Percentiles rank a stretch among this genome's conserved stretches.
Evolutionary conservation across 164 flowering plant species (phyloP).

Genomic region (Stephania japonica): DNA sequence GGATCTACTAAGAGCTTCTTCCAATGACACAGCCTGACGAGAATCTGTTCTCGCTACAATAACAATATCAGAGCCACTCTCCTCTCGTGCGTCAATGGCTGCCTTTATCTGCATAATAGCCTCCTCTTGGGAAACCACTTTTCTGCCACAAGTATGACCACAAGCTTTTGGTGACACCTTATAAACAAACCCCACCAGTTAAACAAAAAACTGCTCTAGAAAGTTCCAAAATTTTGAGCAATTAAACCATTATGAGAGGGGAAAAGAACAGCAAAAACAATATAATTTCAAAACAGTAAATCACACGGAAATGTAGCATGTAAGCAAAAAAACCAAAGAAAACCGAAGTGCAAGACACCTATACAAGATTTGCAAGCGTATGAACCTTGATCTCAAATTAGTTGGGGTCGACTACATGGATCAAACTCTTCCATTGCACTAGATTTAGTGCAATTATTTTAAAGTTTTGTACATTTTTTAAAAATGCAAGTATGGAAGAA

Average conservation of each 20-base stretch:
- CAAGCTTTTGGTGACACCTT: conserved; percentile 97
- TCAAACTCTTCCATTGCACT: too few relatives aligned
- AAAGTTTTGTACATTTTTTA: too few relatives aligned
- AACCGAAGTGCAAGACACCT: too few relatives aligned
- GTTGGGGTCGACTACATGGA: too few relatives aligned
- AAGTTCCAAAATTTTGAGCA: background rate
- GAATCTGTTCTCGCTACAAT: conserved; percentile 94
- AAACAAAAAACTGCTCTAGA: conserved; percentile 6
- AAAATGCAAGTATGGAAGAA: too few relatives aligned
- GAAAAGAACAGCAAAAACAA: background rate
- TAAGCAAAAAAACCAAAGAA: background rate
- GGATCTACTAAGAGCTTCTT: conserved; percentile 78
- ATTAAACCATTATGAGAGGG: background rate
- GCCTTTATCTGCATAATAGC: conserved; percentile 90
- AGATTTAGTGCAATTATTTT: too few relatives aligned
- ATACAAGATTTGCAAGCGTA: too few relatives aligned
- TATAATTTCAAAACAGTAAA: background rate
- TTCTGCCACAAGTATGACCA: conserved; percentile 87
- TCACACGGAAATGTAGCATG: background rate
- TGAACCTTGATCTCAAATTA: too few relatives aligned
- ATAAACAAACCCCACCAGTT: conserved; percentile 10
- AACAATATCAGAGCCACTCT: conserved; percentile 81
- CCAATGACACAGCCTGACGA: conserved; percentile 83
- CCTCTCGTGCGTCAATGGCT: conserved; percentile 85
- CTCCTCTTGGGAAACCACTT: conserved; percentile 92